Evolutionary conservation across 371 early-diverging fungal genomes (phyloP), one percentile per base, ranked within the genome.

Genomic region (Lichtheimia ornata): DNA sequence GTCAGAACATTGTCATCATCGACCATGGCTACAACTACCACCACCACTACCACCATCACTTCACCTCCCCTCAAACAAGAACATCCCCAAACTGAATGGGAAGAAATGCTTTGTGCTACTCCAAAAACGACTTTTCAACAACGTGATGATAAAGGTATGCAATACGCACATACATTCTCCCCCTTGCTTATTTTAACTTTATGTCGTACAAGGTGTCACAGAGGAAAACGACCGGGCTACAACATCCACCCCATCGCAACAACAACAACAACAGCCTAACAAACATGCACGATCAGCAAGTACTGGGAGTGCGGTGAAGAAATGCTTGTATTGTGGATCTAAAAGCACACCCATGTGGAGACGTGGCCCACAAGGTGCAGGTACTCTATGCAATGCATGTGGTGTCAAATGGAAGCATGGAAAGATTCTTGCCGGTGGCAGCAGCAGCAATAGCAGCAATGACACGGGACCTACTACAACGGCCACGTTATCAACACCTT

Each of bases 281-380:
- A 20, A 22, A 22, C 52, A 51, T 18, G 52, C 18, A 15, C 13
- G 52, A 20, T 18, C 52, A 15, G 25, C 52, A 14, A 56, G 42
- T 27, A 45, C 57, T 25, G 28, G 27, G n/a, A 40, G 20, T 30
- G 20, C 51, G 18, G 59, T 40, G 18, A 83, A 82, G 61, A 70
- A 75, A 53, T 92, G 91, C 66, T 61, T 74, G 12, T 92, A 91
- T 77, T 95, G 95, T 70, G 77, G 81, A 13, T 89, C 88, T 13
- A 86, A 82, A 52, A 76, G 81, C 11, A 94, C 95, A 2, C 95
- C 95, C 20, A 91, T 91, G 79, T 95, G 96, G 95, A 84, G 95
- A 22, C 79, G 92, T 54, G 93, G 94, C 5, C 92, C 93, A 0
- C 81, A 81, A 35, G 91, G 91, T 18, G 86, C 87, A 47, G 88